These are phyloP conservation scores for Boletus edulis DNA, from an alignment of 768 basidiomycete genomes.

Conservation along the genomic window DNA sequence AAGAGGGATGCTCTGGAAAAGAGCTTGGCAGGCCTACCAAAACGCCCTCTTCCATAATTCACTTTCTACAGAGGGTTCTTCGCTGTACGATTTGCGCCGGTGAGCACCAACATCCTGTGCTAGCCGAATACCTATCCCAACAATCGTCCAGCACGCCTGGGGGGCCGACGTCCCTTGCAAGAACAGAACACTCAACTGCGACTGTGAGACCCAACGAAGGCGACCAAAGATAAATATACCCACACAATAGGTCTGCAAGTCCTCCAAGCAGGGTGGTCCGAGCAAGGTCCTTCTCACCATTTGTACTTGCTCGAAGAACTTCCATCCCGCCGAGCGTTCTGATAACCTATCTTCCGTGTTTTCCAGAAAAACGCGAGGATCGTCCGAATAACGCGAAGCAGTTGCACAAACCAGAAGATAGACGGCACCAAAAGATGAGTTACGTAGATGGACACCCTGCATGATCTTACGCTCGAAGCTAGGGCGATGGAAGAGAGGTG, in stretches of 20 bases:
- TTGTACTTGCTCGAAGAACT: constrained; percentile 50
- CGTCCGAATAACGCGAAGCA: constrained; percentile 53
- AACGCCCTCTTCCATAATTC: constrained; percentile 62
- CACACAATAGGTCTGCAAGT: constrained; percentile 68
- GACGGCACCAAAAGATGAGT: constrained; percentile 53
- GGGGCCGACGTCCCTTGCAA: constrained; percentile 58
- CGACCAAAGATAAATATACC: constrained; percentile 18
- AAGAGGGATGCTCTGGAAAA: background rate
- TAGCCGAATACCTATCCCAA: constrained; percentile 57
- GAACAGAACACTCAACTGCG: constrained; percentile 52
- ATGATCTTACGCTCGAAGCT: constrained; percentile 55
- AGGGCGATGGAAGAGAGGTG: constrained; percentile 72
- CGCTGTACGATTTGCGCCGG: constrained; percentile 33
- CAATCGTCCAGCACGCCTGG: constrained; percentile 65
- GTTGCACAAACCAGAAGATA: constrained; percentile 73
- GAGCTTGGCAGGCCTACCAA: constrained; percentile 30
- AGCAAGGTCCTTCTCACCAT: constrained; percentile 57
- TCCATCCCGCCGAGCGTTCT: constrained; percentile 52
- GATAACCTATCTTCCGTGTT: constrained; percentile 22
- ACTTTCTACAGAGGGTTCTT: constrained; percentile 41
- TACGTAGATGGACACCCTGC: constrained; percentile 47
- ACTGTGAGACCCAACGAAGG: constrained; percentile 4
- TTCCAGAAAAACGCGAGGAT: constrained; percentile 51
- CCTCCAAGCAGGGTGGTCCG: constrained; percentile 57
- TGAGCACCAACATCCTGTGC: constrained; percentile 63